Evolutionary conservation across 2,329 filamentous ascomycete genomes (phyloP).

Genomic region (Ophiostoma tasmaniense): DNA sequence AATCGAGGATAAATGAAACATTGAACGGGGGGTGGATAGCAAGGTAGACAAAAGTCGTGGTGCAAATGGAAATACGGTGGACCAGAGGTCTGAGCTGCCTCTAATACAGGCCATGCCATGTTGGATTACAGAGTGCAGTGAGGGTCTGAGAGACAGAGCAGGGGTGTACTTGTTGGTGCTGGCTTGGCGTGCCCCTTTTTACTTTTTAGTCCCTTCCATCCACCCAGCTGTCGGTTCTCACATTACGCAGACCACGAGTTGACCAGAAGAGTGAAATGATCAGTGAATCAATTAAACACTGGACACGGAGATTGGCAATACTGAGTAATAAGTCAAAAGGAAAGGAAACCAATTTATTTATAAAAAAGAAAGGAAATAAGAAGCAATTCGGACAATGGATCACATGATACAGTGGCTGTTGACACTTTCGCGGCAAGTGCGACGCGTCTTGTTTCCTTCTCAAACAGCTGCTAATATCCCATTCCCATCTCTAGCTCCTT

Average conservation of each 20-base stretch:
- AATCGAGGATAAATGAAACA: constrained; percentile 3
- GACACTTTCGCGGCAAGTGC: background rate
- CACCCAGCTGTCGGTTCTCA: background rate
- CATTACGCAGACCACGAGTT: background rate
- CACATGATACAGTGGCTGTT: background rate
- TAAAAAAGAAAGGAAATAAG: background rate
- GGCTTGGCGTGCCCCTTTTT: constrained; percentile 3
- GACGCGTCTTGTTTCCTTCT: background rate
- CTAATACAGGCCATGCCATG: background rate
- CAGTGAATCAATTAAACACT: background rate
- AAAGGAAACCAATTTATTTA: background rate
- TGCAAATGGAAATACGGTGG: background rate
- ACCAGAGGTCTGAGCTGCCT: background rate
- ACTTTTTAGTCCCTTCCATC: background rate
- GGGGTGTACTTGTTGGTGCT: background rate
- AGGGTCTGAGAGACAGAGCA: background rate
- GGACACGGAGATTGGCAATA: background rate
- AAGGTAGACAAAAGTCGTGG: background rate
- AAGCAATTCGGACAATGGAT: background rate
- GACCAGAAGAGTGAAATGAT: background rate
- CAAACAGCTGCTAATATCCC: background rate
- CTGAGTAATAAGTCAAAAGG: background rate
- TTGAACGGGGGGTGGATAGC: background rate
- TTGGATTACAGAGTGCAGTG: background rate
- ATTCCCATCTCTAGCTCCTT: too few species aligned